A percentile compares a stretch with the other conserved stretches of the same genome.
These are phyloP conservation scores for Cutaneotrichosporon cavernicola DNA, from an alignment of 1,284 basidiomycete species.

Conservation along the genomic window DNA sequence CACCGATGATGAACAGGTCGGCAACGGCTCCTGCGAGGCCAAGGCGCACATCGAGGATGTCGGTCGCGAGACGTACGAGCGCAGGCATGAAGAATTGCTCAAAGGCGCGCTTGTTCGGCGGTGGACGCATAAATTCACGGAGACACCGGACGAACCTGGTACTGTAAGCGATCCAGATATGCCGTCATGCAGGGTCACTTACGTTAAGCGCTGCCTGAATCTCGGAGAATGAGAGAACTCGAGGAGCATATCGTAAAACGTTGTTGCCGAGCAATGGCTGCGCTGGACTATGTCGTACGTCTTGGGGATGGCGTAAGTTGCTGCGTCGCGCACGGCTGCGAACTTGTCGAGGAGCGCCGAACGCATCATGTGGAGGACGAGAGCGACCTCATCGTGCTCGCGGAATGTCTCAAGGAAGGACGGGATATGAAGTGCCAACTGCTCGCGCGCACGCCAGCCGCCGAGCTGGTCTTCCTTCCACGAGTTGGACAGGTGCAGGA, in stretches of 20 bases:
- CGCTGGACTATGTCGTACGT: slow-evolving; percentile 59
- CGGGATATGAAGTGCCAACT: slow-evolving; percentile 62
- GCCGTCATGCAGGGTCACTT: slow-evolving; percentile 42
- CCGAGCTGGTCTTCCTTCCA: slow-evolving; percentile 66
- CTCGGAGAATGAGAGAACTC: slow-evolving; percentile 60
- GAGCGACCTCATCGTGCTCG: slow-evolving; percentile 35
- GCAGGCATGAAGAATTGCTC: slow-evolving; percentile 64
- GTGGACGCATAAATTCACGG: slow-evolving; percentile 61
- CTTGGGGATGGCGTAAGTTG: slow-evolving; percentile 60
- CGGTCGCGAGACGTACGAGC: slow-evolving; percentile 63
- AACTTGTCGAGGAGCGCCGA: slow-evolving; percentile 74
- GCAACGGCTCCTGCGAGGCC: slow-evolving; percentile 62
- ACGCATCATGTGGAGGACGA: slow-evolving; percentile 59
- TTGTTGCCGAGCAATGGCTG: slow-evolving; percentile 47
- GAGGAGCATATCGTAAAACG: slow-evolving; percentile 59
- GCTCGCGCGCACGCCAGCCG: slow-evolving; percentile 82
- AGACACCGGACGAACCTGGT: slow-evolving; percentile 67
- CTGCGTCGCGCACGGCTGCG: slow-evolving; percentile 78
- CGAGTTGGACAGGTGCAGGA: slow-evolving; percentile 59
- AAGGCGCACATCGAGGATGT: slow-evolving; percentile 84
- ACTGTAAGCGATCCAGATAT: not conserved
- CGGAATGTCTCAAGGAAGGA: slow-evolving; percentile 55
- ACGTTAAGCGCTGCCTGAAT: slow-evolving; percentile 74
- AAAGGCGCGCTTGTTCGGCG: slow-evolving; percentile 53
- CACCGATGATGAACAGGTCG: slow-evolving; percentile 44